A percentile compares a stretch with the other conserved stretches of the same genome.
Conservation (phyloP, 768 basidiomycete species). For the Auricularia heimuer region DNA sequence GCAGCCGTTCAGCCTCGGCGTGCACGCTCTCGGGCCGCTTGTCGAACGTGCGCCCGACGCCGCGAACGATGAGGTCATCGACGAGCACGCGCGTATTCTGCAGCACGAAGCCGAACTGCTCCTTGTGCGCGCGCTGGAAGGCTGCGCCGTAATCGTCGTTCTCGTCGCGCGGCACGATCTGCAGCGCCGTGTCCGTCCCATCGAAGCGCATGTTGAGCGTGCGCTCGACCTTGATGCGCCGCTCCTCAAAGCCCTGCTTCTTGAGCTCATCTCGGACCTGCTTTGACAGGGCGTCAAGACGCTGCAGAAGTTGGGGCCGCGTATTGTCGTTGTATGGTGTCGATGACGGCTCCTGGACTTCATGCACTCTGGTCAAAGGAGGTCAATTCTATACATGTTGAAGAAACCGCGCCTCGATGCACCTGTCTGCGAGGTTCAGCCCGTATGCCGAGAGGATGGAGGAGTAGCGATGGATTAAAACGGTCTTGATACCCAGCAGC, state of each 20-base stretch:
- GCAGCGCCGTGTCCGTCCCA: conserved; percentile 86
- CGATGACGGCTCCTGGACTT: conserved; percentile 84
- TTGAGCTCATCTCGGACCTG: conserved; percentile 58
- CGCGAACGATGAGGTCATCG: conserved; percentile 89
- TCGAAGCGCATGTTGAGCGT: conserved; percentile 91
- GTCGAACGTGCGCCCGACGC: conserved; percentile 86
- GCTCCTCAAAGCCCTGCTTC: conserved; percentile 70
- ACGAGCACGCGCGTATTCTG: conserved; percentile 77
- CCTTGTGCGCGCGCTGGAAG: conserved; percentile 71
- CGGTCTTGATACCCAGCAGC: conserved; percentile 76
- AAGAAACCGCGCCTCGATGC: background rate
- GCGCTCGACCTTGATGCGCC: conserved; percentile 64
- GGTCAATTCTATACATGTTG: background rate
- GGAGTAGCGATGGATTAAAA: conserved; percentile 83
- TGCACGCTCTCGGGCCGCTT: conserved; percentile 71
- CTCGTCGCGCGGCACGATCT: conserved; percentile 50
- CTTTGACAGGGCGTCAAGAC: conserved; percentile 58
- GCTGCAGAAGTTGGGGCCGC: conserved; percentile 40
- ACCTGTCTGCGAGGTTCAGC: conserved; percentile 76
- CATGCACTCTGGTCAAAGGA: conserved; percentile 48
- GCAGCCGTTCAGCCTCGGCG: conserved; percentile 53
- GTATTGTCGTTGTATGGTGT: conserved; percentile 60
- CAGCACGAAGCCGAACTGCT: conserved; percentile 86
- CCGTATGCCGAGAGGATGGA: conserved; percentile 93
- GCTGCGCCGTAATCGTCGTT: conserved; percentile 60